Evolutionary conservation across 108 stramenopile genomes (phyloP), one percentile per base, ranked within the genome.

Genomic region (Skeletonema menzelii): DNA sequence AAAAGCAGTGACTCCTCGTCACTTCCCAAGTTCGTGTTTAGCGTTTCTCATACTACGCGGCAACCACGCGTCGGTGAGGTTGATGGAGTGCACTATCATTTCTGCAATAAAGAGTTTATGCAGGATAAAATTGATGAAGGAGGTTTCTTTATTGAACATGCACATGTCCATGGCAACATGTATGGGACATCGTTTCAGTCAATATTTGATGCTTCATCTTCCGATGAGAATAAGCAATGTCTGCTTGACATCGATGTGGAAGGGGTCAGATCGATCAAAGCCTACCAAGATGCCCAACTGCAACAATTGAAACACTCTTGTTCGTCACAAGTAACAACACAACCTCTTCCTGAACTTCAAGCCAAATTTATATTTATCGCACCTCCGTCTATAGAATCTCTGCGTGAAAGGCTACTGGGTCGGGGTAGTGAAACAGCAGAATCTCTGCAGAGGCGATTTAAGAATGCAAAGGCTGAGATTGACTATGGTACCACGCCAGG

Each of bases 231-330:
- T n/a, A 85, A 86, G 67, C 77, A 92, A 12, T 94, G 94, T 79
- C 59, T 99, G 40, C 69, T 99, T 34, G 99, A 99, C 73, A 97
- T 99, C 75, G 99, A 99, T 71, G 86, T 90, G 3, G 87, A 89
- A 58, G 95, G 95, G 13, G 95, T 96, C n/a, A 61, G 75, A 40
- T 76, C 59, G 31, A 81, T 95, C 28, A 90, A 87, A 28, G 62
- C 68, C 28, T 69, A 79, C 32, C 81, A 84, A 69, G 31, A 44
- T 24, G 14, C 38, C 35, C 81, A 81, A 53, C 67, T 47, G 17
- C 27, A 2, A 26, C 37, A 56, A 57, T 20, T 44, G 28, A 35
- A 56, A 32, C 19, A 26, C 13, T 6, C 35, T 35, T 59, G 42
- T 22, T 46, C 30, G 60, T 63, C 32, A 46, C 32, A 2, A 66